Conservation (phyloP, 306 rosid species). For the Lupinus albus region DNA sequence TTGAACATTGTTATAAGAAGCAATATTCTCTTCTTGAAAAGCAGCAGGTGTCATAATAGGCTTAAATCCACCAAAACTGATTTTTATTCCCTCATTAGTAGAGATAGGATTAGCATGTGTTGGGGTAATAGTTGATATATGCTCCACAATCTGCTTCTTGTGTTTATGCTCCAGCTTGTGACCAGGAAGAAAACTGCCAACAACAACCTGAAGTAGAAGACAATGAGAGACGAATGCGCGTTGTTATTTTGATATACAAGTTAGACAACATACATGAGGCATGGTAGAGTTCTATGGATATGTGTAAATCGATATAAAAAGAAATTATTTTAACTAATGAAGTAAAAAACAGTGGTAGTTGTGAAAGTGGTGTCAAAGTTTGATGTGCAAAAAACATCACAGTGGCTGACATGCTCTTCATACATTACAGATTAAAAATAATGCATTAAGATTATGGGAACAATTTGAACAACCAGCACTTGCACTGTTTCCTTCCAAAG, state of each 20-base stretch:
- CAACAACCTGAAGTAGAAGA: constrained; percentile 64
- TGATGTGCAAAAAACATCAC: too few species aligned
- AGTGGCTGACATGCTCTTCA: too few species aligned
- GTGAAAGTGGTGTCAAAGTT: too few species aligned
- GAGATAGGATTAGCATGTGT: constrained; percentile 48
- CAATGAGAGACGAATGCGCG: background rate
- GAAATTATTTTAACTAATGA: too few species aligned
- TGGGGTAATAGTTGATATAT: constrained; percentile 47
- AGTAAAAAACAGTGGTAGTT: too few species aligned
- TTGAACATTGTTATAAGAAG: constrained; percentile 52
- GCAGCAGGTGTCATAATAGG: constrained; percentile 76
- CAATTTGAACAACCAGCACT: constrained; percentile 23
- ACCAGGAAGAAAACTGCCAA: constrained; percentile 81
- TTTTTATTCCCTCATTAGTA: constrained; percentile 62
- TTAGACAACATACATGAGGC: too few species aligned
- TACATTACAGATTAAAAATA: background rate
- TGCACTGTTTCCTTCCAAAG: background rate
- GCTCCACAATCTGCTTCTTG: constrained; percentile 73
- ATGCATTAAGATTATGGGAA: constrained; percentile 1
- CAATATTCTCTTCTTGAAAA: constrained; percentile 57
- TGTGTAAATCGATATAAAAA: too few species aligned
- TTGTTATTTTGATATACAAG: too few species aligned
- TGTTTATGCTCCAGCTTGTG: constrained; percentile 81
- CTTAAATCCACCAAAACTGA: constrained; percentile 64
- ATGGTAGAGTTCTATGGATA: too few species aligned